Base-by-base conservation (phyloP, 768 basidiomycete species). In the Boletellus ananiceps region DNA sequence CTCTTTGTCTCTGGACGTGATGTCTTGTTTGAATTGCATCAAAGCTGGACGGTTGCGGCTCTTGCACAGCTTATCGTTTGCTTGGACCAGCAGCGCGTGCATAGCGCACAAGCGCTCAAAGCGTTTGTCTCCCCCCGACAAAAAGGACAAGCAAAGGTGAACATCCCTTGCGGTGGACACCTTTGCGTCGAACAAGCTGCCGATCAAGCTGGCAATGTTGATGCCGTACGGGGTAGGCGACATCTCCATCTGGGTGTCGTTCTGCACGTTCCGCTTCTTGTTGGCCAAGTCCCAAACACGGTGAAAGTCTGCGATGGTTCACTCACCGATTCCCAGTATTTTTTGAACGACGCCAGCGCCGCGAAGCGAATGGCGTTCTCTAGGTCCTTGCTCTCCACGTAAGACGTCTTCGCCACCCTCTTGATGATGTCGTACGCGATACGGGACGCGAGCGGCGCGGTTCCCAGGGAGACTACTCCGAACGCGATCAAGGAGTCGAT, bases 31-130 rank as follows among this genome's bases (percentile, higher is more conserved):
- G 48, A 70, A 67, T 4, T 40, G 34, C 31, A 50, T 50, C 11
- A 69, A 43, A 21, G 49, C 33, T 8, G 44, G 38, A 34, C 57
- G 47, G 44, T 60, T 54, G 21, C 57, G 59, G 18, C 36, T 50
- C 41, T 63, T 65, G 58, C 69, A 69, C 27, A 72, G 42, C 52
- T 60, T 62, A 40, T 65, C 58, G 41, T 69, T 65, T 41, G 67
- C 61, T 42, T 66, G 66, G 21, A 58, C 40, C 29, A 72, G 33
- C 23, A 72, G 23, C 0, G 70, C 70, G 16, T 71, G 71, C 52
- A 67, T 67, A 3, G 68, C 71, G 37, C 64, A 62, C 37, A 72
- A 40, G 14, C 61, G 61, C 16, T 67, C 57, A 33, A 67, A 56
- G 34, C 55, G 23, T 27, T 54, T 54, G 11, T 54, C 50, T 21